Evolutionary conservation across 1,139 yeast genomes (phyloP).

Genomic region (Yamadazyma dushanensis): DNA sequence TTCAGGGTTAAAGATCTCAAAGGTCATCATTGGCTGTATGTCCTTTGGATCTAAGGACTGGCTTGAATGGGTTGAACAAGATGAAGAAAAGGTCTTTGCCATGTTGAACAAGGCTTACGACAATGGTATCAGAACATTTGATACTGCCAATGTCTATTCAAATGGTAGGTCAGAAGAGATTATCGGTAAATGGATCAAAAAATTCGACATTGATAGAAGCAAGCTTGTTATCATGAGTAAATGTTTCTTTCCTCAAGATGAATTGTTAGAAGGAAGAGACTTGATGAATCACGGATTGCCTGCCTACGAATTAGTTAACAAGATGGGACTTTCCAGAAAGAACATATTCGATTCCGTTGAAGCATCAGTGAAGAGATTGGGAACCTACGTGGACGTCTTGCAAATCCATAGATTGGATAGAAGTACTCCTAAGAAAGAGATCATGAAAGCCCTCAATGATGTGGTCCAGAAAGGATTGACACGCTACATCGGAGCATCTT

Average conservation of each 20-base stretch:
- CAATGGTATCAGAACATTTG: constrained; percentile 48
- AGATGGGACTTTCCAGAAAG: constrained; percentile 39
- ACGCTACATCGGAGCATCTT: constrained; percentile 61
- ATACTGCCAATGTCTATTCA: constrained; percentile 31
- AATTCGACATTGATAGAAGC: constrained; percentile 1
- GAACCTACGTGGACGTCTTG: constrained; percentile 49
- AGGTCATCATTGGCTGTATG: constrained; percentile 60
- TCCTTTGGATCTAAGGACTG: constrained; percentile 46
- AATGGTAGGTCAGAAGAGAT: constrained; percentile 25
- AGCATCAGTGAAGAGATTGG: constrained; percentile 50
- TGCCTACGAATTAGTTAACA: constrained; percentile 19
- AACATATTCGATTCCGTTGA: constrained; percentile 54
- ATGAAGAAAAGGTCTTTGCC: constrained; percentile 27
- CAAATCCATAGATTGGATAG: constrained; percentile 54
- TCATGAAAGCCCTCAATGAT: constrained; percentile 55
- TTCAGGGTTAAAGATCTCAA: constrained; percentile 54
- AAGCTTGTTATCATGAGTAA: not conserved
- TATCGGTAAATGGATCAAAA: constrained; percentile 2
- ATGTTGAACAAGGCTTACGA: constrained; percentile 48
- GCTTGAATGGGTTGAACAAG: constrained; percentile 37
- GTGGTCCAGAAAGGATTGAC: constrained; percentile 47
- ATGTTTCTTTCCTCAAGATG: too few relatives aligned
- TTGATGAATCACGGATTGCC: too few relatives aligned
- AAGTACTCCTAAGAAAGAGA: constrained; percentile 46
- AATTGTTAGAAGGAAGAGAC: not conserved